Percentiles rank a stretch among this genome's conserved stretches.
Evolutionary conservation across 2,329 filamentous ascomycete genomes (phyloP).

Genomic region (Fusarium incarnatum): DNA sequence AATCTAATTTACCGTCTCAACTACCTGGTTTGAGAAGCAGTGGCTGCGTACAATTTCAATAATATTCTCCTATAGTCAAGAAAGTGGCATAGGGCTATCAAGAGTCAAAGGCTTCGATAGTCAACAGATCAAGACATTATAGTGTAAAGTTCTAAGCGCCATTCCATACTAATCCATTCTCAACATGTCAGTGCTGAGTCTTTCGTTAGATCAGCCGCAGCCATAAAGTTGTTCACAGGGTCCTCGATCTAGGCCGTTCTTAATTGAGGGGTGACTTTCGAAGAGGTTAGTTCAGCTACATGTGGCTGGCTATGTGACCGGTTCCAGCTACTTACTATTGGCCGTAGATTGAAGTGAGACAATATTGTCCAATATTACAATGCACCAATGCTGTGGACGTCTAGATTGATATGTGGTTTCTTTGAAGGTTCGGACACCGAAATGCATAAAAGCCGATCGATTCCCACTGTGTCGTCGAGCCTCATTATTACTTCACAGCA

Average conservation of each 20-base stretch:
- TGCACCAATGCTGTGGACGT: background rate
- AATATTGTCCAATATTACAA: slow-evolving; percentile 6
- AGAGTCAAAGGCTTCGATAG: background rate
- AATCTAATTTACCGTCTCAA: slow-evolving; percentile 57
- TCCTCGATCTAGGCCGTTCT: background rate
- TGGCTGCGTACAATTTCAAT: slow-evolving; percentile 62
- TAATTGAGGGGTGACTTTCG: background rate
- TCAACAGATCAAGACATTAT: slow-evolving; percentile 16
- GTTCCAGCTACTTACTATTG: background rate
- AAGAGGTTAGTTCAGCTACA: background rate
- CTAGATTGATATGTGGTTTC: slow-evolving; percentile 4
- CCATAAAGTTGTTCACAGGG: background rate
- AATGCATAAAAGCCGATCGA: slow-evolving; percentile 22
- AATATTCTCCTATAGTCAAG: slow-evolving; percentile 49
- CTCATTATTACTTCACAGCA: background rate
- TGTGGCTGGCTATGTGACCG: background rate
- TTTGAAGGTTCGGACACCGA: slow-evolving; percentile 12
- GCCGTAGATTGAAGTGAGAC: background rate
- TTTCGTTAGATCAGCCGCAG: background rate
- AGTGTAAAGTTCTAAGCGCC: no score
- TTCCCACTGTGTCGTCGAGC: background rate
- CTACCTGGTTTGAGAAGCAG: no score
- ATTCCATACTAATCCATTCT: no score
- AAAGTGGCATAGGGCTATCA: slow-evolving; percentile 57
- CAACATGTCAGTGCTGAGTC: background rate